Conservation (phyloP, 1,284 basidiomycete genomes). For the Tilletia indica region DNA sequence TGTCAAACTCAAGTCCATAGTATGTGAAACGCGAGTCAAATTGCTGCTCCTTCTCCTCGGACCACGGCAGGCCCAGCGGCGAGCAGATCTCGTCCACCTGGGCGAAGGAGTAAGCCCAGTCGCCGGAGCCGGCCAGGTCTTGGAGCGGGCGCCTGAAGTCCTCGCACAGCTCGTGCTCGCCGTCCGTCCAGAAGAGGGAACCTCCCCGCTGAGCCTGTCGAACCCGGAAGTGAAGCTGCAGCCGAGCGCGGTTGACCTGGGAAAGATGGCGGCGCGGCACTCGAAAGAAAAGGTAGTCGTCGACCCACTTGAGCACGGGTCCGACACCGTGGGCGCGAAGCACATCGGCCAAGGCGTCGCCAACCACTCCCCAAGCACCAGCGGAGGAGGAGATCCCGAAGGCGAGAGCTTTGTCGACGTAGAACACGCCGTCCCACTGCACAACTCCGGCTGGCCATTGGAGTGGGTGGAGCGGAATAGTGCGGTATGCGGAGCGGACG, state of each 20-base stretch:
- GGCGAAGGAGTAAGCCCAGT: neutral
- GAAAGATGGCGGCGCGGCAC: neutral
- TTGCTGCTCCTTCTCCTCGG: neutral
- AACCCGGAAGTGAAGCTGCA: neutral
- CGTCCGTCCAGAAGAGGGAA: neutral
- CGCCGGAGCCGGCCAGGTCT: neutral
- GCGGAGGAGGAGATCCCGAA: neutral
- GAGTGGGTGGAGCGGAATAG: neutral
- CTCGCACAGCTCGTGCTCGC: neutral
- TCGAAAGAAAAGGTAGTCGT: slow-evolving; percentile 1
- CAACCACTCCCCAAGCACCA: neutral
- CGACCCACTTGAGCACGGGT: neutral
- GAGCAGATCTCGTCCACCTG: neutral
- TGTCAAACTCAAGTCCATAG: neutral
- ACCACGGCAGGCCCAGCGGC: neutral
- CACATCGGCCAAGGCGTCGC: neutral
- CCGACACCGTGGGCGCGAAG: slow-evolving; percentile 1
- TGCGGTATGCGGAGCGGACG: neutral
- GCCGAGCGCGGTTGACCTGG: neutral
- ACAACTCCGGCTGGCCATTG: neutral
- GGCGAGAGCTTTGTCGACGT: neutral
- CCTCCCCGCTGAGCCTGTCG: neutral
- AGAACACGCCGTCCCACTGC: neutral
- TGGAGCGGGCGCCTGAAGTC: neutral
- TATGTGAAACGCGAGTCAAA: neutral